phyloP scores from a whole-genome alignment of 139 green algal genomes.

The Trebouxia sp. region DNA sequence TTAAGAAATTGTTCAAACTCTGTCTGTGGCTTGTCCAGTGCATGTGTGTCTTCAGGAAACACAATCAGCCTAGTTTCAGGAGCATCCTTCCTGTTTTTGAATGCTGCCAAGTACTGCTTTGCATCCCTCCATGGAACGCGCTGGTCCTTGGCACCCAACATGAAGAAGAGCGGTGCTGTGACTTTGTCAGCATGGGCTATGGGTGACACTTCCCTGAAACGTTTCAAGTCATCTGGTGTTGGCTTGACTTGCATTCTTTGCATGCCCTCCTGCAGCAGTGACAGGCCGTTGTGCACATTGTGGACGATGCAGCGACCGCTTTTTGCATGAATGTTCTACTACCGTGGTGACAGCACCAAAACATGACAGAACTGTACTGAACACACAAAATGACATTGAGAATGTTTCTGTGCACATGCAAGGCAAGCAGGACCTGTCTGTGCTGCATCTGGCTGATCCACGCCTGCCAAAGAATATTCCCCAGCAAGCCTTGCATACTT shows the following conservation, averaged over 20 bases:
- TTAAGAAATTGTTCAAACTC: constrained; percentile 73
- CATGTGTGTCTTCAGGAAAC: constrained; percentile 89
- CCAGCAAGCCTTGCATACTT: too few species aligned
- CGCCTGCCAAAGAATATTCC: too few species aligned
- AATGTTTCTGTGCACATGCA: too few species aligned
- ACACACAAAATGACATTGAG: too few species aligned
- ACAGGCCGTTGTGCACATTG: too few species aligned
- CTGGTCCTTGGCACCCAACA: constrained; percentile 84
- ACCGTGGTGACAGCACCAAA: too few species aligned
- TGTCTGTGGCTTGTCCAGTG: constrained; percentile 85
- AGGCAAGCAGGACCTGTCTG: too few species aligned
- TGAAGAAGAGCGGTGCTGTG: constrained; percentile 78
- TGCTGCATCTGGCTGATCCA: too few species aligned
- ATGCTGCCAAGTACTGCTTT: constrained; percentile 69
- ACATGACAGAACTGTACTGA: too few species aligned
- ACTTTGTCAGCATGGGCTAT: constrained; percentile 67
- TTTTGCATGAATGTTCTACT: too few species aligned
- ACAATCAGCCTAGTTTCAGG: constrained; percentile 59
- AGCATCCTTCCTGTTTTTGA: constrained; percentile 50
- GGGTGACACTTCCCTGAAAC: constrained; percentile 69
- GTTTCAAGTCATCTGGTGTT: constrained; percentile 62
- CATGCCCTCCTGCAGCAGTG: constrained; percentile 59
- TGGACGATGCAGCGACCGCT: too few species aligned
- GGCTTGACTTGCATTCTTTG: constrained; percentile 48
- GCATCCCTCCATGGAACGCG: constrained; percentile 62